These are phyloP conservation scores for Colletotrichum tropicicola DNA, from an alignment of 2,329 filamentous ascomycete species.

Conservation along the genomic window DNA sequence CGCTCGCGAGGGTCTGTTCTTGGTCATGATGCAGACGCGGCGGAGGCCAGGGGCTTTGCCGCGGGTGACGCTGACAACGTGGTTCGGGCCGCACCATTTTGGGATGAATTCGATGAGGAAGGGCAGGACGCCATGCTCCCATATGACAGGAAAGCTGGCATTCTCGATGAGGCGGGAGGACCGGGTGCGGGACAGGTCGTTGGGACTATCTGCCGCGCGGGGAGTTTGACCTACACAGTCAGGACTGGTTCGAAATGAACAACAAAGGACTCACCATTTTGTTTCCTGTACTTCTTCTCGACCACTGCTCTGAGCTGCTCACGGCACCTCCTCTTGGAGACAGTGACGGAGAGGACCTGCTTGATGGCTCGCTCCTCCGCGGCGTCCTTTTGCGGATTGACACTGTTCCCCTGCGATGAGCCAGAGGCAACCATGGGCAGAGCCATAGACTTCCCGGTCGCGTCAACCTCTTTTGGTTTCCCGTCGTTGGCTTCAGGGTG, in stretches of 20 bases:
- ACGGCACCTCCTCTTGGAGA: conserved; percentile 45
- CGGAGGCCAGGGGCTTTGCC: conserved; percentile 44
- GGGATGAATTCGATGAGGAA: conserved; percentile 52
- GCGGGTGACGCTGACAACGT: conserved; percentile 48
- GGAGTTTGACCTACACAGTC: conserved; percentile 34
- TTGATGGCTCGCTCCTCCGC: conserved; percentile 33
- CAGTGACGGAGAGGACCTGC: conserved; percentile 37
- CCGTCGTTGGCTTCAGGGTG: conserved; percentile 37
- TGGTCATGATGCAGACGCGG: conserved; percentile 52
- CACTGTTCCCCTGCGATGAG: neutral
- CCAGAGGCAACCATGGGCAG: neutral
- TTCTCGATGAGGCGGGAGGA: conserved; percentile 42
- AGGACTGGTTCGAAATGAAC: neutral
- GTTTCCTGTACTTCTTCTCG: conserved; percentile 44
- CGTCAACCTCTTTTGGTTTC: conserved; percentile 28
- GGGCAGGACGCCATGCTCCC: conserved; percentile 53
- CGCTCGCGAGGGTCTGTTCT: conserved; percentile 41
- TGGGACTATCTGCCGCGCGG: conserved; percentile 42
- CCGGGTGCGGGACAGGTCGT: conserved; percentile 37
- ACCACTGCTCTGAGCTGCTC: conserved; percentile 44
- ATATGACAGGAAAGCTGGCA: conserved; percentile 49
- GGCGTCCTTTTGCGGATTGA: neutral
- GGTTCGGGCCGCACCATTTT: conserved; percentile 49
- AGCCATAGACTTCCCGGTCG: neutral
- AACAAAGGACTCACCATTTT: conserved; percentile 35